phyloP scores from a whole-genome alignment of 2,329 filamentous ascomycete species.

The Aspergillus thermomutatus region DNA sequence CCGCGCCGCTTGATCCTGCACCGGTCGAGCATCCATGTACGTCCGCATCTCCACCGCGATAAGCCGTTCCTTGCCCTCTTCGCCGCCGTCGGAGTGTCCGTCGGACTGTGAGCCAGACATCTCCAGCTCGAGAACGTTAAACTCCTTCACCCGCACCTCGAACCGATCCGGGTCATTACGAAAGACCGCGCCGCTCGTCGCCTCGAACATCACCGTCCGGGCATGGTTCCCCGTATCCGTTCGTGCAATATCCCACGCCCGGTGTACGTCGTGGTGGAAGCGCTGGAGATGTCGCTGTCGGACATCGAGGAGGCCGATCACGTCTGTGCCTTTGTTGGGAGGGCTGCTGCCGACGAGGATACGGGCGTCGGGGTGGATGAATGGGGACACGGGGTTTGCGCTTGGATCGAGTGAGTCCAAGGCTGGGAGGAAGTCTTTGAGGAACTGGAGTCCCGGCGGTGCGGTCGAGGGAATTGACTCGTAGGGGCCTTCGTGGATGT shows the following conservation, averaged over 20 bases:
- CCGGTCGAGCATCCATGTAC: conserved; percentile 16
- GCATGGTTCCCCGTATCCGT: not conserved
- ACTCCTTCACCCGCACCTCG: conserved; percentile 14
- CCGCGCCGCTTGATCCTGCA: conserved; percentile 15
- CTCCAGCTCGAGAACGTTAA: conserved; percentile 18
- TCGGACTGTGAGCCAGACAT: not conserved
- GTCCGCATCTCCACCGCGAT: conserved; percentile 18
- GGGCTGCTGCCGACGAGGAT: conserved; percentile 18
- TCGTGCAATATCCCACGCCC: conserved; percentile 20
- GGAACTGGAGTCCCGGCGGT: conserved; percentile 19
- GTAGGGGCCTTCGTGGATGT: conserved; percentile 18
- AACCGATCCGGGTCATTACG: conserved; percentile 21
- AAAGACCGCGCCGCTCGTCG: conserved; percentile 16
- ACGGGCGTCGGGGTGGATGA: conserved; percentile 15
- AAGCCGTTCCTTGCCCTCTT: not conserved
- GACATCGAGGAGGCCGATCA: conserved; percentile 14
- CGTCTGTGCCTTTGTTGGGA: conserved; percentile 5
- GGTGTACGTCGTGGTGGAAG: conserved; percentile 16
- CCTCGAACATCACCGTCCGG: conserved; percentile 22
- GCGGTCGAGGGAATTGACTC: conserved; percentile 13
- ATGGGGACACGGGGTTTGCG: conserved; percentile 3
- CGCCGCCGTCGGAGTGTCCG: not conserved
- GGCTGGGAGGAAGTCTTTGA: conserved; percentile 17
- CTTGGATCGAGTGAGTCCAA: conserved; percentile 14
- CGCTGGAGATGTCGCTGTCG: conserved; percentile 12